Evolutionary conservation across 2,329 filamentous ascomycete species (phyloP), one percentile per base, ranked within the genome.

Genomic region (Acrodontium crateriforme): DNA sequence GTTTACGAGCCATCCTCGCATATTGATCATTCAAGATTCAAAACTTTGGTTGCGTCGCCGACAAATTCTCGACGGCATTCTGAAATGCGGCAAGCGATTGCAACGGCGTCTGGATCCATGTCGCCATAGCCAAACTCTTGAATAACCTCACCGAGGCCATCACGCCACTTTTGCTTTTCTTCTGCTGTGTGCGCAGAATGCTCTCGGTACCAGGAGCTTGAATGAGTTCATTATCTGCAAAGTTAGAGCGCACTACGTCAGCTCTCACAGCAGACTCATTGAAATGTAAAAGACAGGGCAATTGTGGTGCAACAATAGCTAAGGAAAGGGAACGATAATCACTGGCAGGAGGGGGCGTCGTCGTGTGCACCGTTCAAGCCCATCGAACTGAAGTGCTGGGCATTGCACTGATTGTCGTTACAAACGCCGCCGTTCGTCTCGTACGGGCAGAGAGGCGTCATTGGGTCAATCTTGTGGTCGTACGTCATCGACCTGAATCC

Each of bases 401-500:
- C 75, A 31, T 71, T 60, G 58, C 89, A 98, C 30, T 69, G 62
- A 34, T 59, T 52, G 47, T 85, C 80, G 41, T 77, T 75, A 67
- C 89, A 95, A 40, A 65, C 60, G 35, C 73, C 72, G 28, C 74
- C 74, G 25, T 66, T 63, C 37, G 80, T 59, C 54, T 92, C 81
- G 45, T 71, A 77, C 19, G 73, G 76, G 55, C 89, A 98, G 26
- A 95, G 49, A 36, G 71, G 69, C 42, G 69, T 74, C 35, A 71
- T 65, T 14, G 74, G 65, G 50, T 94, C 74, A 55, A 98, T 92
- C 42, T 75, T 77, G 56, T 92, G 81, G 59, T 82, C 94, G 59
- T 87, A 95, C 23, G 85, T 95, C 61, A 91, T 66, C 39, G 89
- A 95, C 49, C 78, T 76, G 49, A 84, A 77, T 23, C 87, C 87